phyloP scores from a whole-genome alignment of 1,284 basidiomycete species.

The Vanrija humicola region DNA sequence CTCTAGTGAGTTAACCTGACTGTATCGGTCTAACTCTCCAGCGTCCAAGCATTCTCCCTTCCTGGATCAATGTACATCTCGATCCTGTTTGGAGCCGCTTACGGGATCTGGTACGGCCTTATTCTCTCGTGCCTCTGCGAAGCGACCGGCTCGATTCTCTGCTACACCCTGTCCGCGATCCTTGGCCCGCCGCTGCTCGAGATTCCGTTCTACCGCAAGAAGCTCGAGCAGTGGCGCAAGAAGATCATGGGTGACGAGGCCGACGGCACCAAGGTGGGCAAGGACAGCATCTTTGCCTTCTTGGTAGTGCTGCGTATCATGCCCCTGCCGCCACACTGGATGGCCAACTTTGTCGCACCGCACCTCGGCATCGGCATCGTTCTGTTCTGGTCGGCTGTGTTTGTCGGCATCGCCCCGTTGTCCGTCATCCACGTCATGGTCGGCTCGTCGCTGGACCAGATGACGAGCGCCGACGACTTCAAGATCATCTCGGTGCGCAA shows the following conservation, averaged over 20 bases:
- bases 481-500: slow-evolving; percentile 85
- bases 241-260: slow-evolving; percentile 49
- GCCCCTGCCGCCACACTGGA: slow-evolving; percentile 89
- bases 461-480: slow-evolving; percentile 90
- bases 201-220: slow-evolving; percentile 66
- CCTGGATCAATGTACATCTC: slow-evolving; percentile 98
- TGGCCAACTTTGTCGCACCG: slow-evolving; percentile 88
- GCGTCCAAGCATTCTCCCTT: slow-evolving; percentile 91
- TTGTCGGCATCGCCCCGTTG: slow-evolving; percentile 85
- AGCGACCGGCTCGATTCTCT: slow-evolving; percentile 83
- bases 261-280: slow-evolving; percentile 41
- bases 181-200: slow-evolving; percentile 84
- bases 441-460: slow-evolving; percentile 86
- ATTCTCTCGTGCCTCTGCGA: slow-evolving; percentile 89
- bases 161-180: slow-evolving; percentile 85
- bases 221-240: slow-evolving; percentile 45
- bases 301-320: slow-evolving; percentile 85
- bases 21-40: slow-evolving; percentile 49
- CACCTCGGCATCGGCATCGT: slow-evolving; percentile 83
- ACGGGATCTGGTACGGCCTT: slow-evolving; percentile 84
- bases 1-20: slow-evolving; percentile 69
- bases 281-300: slow-evolving; percentile 57
- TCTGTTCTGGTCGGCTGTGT: slow-evolving; percentile 86
- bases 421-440: slow-evolving; percentile 94
- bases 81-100: slow-evolving; percentile 92